Evolutionary conservation across 257 asterid species (phyloP).

Genomic region (Nicotiana attenuata): DNA sequence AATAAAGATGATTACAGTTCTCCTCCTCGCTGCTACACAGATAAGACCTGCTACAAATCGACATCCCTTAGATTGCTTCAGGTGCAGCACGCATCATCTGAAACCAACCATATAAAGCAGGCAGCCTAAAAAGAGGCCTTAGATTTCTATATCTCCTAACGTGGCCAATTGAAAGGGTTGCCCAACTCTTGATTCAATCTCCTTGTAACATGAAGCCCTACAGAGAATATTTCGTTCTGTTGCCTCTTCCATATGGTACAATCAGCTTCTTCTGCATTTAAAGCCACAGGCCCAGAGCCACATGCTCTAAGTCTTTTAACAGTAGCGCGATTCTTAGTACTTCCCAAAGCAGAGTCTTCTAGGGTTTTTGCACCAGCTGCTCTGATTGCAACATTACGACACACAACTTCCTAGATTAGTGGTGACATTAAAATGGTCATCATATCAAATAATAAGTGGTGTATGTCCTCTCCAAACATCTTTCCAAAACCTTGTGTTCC

Average conservation of each 20-base stretch:
- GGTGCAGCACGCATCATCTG: background rate
- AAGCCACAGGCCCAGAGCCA: background rate
- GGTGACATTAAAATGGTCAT: background rate
- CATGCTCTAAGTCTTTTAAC: background rate
- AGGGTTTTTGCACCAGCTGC: background rate
- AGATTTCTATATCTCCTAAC: background rate
- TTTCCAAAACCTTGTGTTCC: background rate
- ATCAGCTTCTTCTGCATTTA: conserved; percentile 1
- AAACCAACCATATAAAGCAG: background rate
- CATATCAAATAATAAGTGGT: background rate
- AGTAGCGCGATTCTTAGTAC: background rate
- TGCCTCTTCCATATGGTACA: conserved; percentile 2
- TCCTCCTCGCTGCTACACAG: background rate
- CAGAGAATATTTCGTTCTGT: background rate
- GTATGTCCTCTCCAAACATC: conserved; percentile 1
- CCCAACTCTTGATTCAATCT: background rate
- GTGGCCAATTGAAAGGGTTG: background rate
- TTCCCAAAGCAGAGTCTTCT: background rate
- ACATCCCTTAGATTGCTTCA: background rate
- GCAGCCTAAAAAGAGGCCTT: background rate
- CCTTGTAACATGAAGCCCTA: background rate
- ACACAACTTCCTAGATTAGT: background rate
- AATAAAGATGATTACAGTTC: background rate
- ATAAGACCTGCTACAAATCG: background rate
- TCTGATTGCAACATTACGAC: background rate